phyloP scores from a whole-genome alignment of 148 eudicot genomes.

The Rhododendron ovatum region DNA sequence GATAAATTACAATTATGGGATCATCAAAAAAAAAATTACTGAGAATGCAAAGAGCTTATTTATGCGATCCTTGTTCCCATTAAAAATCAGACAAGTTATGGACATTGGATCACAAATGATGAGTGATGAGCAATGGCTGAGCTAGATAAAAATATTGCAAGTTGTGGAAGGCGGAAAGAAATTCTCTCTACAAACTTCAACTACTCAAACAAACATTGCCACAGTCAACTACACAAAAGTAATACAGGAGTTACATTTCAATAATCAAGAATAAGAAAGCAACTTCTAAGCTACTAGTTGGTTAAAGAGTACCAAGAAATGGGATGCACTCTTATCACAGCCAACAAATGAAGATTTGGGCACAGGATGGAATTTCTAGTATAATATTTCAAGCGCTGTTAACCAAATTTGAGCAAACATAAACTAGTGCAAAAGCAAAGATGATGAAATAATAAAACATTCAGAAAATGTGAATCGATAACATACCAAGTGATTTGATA shows the following conservation, averaged over 20 bases:
- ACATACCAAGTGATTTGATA: slow-evolving; percentile 78
- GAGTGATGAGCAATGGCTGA: background rate
- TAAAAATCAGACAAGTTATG: background rate
- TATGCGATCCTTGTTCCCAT: background rate
- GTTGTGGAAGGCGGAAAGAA: background rate
- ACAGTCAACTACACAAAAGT: background rate
- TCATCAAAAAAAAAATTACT: background rate
- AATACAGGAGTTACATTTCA: background rate
- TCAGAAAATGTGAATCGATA: background rate
- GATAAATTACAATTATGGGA: background rate
- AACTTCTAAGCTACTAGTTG: background rate
- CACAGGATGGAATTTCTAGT: background rate
- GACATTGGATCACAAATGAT: background rate
- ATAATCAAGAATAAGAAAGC: background rate
- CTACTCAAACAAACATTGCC: background rate
- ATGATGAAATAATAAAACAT: background rate
- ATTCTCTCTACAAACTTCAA: background rate
- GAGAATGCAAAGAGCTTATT: background rate
- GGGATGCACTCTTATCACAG: background rate
- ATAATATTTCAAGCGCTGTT: background rate
- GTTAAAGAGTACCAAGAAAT: background rate
- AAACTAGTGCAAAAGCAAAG: background rate
- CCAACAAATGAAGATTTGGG: background rate
- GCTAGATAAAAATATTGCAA: background rate
- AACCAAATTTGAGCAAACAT: background rate